Percentiles rank a stretch among this genome's conserved stretches.
Evolutionary conservation across 2,329 filamentous ascomycete genomes (phyloP).

Genomic region (Aureobasidium sp.): DNA sequence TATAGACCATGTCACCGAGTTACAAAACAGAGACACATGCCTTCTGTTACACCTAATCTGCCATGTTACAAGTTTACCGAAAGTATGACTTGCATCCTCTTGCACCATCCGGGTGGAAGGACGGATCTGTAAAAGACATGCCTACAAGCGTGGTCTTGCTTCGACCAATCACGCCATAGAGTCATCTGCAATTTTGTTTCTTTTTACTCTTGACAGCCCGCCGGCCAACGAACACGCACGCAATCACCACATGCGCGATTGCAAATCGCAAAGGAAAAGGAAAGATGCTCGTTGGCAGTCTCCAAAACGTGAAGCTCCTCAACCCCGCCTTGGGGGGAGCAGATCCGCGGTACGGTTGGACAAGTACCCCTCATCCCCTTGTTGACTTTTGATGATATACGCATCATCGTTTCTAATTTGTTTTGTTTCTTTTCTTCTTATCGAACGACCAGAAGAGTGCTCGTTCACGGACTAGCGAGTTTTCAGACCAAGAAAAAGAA

Average conservation of each 20-base stretch:
- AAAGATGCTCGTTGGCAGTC: not conserved
- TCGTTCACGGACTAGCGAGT: not conserved
- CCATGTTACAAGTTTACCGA: not conserved
- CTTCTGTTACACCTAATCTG: constrained; percentile 1
- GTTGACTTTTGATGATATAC: no score
- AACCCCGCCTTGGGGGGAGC: not conserved
- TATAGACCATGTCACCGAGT: no score
- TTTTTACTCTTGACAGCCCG: no score
- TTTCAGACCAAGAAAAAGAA: not conserved
- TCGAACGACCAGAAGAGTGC: not conserved
- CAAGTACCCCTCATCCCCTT: no score
- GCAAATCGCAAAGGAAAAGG: not conserved
- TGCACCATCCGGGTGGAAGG: not conserved
- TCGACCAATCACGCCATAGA: not conserved
- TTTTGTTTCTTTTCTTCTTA: not conserved
- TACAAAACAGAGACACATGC: no score
- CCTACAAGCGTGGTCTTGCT: not conserved
- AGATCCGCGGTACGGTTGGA: not conserved
- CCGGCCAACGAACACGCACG: no score
- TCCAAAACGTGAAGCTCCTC: not conserved
- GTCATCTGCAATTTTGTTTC: not conserved
- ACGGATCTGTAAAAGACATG: not conserved
- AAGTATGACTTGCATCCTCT: not conserved
- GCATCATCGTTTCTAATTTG: not conserved
- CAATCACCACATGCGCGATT: no score